Evolutionary conservation across 352 stramenopile genomes (phyloP), one percentile per base, ranked within the genome.

Genomic region (Pilasporangium apinafurcum): DNA sequence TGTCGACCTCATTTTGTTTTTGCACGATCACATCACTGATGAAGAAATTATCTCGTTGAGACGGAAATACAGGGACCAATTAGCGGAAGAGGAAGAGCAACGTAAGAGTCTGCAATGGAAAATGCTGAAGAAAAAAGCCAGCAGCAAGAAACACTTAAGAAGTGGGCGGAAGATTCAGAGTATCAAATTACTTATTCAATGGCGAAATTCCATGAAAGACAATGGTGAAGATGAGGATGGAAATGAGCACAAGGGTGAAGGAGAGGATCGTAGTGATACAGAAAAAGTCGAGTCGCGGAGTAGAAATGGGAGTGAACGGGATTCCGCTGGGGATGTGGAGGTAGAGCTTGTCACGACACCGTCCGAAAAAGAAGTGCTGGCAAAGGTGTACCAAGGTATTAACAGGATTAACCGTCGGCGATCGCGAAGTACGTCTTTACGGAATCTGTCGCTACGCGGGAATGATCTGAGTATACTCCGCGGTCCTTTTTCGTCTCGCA

Each of bases 151-250:
- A 35, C 44, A 56, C 28, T 43, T 50, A 8, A 63, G 65, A 13
- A 78, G 72, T 52, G 60, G 52, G 13, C 59, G 58, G 47, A n/a
- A n/a, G n/a, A 67, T 68, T 42, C 61, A 86, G 49, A 82, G 63
- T 40, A 82, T 89, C 44, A 77, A 81, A 26, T 42, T 89, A 32
- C 57, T 89, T 7, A 86, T 89, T 16, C 68, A 89, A 44, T 89
- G 77, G 77, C 68, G 41, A 27, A 82, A 76, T 24, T 60, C 68
- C 29, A 65, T 72, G 37, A 43, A 50, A 2, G 47, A 56, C 14
- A 36, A 59, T 13, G 41, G 31, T 2, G 33, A 38, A 17, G 48
- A 21, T 35, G 20, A 50, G 55, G 44, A 48, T 40, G 18, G 21
- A 30, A 2, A 51, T 38, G 33, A 40, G 8, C 21, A 35, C 40